Evolutionary conservation across 2,329 filamentous ascomycete species (phyloP).

Genomic region (Fusarium sp.): DNA sequence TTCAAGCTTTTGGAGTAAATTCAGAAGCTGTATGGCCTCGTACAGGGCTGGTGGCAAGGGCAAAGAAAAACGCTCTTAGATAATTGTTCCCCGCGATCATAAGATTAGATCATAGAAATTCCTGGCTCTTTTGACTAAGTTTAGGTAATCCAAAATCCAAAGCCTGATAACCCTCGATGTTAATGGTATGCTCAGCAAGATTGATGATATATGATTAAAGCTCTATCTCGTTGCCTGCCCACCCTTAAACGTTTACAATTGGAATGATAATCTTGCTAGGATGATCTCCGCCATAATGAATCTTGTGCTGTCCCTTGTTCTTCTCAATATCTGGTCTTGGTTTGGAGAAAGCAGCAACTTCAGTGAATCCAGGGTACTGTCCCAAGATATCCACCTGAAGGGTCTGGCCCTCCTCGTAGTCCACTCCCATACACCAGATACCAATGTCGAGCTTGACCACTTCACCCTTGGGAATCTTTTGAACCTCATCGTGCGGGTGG

Average conservation of each 20-base stretch:
- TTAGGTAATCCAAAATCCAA: not conserved
- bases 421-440: conserved; percentile 20
- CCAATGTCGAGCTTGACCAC: conserved; percentile 21
- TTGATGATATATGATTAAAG: not conserved
- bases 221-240: not conserved
- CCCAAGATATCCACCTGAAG: conserved; percentile 13
- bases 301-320: conserved; percentile 21
- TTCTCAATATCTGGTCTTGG: conserved; percentile 11
- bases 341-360: conserved; percentile 13
- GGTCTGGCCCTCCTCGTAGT: conserved; percentile 1
- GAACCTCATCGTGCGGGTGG: conserved; percentile 15
- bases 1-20: not conserved
- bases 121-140: not conserved
- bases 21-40: not conserved
- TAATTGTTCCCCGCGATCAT: not conserved
- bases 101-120: not conserved
- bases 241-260: conserved; percentile 7
- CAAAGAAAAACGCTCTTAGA: not conserved
- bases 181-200: not conserved
- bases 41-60: not conserved
- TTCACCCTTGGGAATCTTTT: conserved; percentile 12
- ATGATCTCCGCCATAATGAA: conserved; percentile 30
- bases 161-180: fast-evolving
- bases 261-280: conserved; percentile 36
- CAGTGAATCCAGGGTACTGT: conserved; percentile 13